Evolutionary conservation across 2,329 filamentous ascomycete genomes (phyloP).

Genomic region (Botryotinia convoluta): DNA sequence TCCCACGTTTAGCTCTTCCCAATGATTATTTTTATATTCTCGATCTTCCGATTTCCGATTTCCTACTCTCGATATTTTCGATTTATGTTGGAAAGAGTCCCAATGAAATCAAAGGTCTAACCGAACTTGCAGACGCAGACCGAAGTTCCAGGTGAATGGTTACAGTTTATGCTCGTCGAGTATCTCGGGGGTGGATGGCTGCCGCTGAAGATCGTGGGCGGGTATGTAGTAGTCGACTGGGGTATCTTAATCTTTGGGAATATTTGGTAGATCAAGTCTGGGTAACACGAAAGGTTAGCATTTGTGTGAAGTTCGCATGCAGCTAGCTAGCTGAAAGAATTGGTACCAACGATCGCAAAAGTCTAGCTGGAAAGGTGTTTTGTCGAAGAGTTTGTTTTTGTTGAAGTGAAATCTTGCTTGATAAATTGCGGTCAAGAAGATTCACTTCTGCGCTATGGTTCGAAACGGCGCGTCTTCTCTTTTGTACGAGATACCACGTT

Average conservation of each 20-base stretch:
- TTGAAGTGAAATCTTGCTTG: neutral
- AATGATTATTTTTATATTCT: slow-evolving; percentile 6
- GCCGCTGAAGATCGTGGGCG: slow-evolving; percentile 29
- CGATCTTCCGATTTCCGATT: slow-evolving; percentile 3
- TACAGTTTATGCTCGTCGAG: slow-evolving; percentile 22
- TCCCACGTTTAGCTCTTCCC: neutral
- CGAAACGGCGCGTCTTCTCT: slow-evolving; percentile 20
- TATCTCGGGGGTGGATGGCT: slow-evolving; percentile 24
- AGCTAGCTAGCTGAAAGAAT: slow-evolving; percentile 5
- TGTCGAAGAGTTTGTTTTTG: slow-evolving; percentile 9
- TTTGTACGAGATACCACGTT: slow-evolving; percentile 30
- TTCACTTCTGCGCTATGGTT: slow-evolving; percentile 7
- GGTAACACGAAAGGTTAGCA: slow-evolving; percentile 18
- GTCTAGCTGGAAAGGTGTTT: neutral
- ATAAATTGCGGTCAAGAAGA: slow-evolving; percentile 10
- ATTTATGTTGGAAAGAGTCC: slow-evolving; percentile 14
- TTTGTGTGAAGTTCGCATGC: neutral
- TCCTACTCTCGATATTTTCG: neutral
- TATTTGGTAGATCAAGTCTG: slow-evolving; percentile 21
- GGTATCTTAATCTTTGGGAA: slow-evolving; percentile 29
- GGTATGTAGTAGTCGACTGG: slow-evolving; percentile 30
- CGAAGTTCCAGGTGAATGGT: slow-evolving; percentile 22
- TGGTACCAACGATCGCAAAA: slow-evolving; percentile 11
- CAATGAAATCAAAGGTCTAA: slow-evolving; percentile 21
- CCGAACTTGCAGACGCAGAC: slow-evolving; percentile 16